Evolutionary conservation across 345 rosid genomes (phyloP).

Genomic region (Camelina neglecta): DNA sequence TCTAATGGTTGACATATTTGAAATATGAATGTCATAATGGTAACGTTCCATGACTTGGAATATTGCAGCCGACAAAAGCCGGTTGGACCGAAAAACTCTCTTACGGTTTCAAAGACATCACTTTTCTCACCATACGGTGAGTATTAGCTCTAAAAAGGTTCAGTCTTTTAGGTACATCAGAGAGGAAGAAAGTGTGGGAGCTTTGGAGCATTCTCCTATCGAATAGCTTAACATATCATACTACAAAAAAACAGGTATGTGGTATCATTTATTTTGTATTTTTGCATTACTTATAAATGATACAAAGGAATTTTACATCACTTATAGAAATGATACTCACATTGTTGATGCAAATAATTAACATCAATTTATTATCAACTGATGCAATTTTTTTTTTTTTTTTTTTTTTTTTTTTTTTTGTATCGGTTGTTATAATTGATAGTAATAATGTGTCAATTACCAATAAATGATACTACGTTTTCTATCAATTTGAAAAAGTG

Average conservation of each 20-base stretch:
- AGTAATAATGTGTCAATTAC: not conserved
- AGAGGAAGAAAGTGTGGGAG: slow-evolving; percentile 42
- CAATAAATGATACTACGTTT: not conserved
- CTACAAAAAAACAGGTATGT: too few relatives aligned
- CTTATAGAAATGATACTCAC: not conserved
- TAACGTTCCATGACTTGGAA: slow-evolving; percentile 44
- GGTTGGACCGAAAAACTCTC: slow-evolving; percentile 44
- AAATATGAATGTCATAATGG: not conserved
- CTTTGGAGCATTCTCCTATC: too few relatives aligned
- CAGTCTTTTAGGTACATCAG: slow-evolving; percentile 45
- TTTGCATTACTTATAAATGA: not conserved
- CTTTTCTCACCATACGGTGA: slow-evolving; percentile 46
- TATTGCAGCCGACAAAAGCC: slow-evolving; percentile 53
- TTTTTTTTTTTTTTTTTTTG: too few relatives aligned
- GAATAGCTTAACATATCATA: too few relatives aligned
- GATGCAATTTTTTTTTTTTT: not conserved
- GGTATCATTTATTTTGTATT: not conserved
- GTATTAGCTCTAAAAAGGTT: slow-evolving; percentile 40
- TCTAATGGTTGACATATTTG: not conserved
- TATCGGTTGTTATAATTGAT: not conserved
- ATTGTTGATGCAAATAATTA: not conserved
- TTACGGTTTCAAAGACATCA: slow-evolving; percentile 51
- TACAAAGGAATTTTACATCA: not conserved
- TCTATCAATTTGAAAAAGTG: not conserved
- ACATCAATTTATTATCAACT: not conserved